Evolutionary conservation across 306 rosid genomes (phyloP), one percentile per base, ranked within the genome.

Genomic region (Elaeagnus macrophylla): DNA sequence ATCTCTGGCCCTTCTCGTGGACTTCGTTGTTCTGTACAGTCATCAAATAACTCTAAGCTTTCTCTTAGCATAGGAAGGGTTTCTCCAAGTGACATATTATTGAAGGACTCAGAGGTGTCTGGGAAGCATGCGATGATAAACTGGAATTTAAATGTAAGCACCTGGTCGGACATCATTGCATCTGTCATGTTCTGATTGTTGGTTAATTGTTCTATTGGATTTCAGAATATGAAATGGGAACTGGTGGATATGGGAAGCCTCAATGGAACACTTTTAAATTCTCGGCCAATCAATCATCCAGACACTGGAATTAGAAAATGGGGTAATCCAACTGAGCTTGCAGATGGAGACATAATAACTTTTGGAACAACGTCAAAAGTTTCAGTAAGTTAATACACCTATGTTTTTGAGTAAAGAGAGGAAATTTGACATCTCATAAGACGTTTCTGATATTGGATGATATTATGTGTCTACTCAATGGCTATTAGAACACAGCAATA

Each of bases 221-320:
- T 77, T 65, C 83, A 93, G 96, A 80, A 51, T 67, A 66, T 77
- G 95, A 93, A 77, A 76, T 93, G 99, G 99, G 99, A 87, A 81
- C 60, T 93, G 75, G 79, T 77, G 48, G 99, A 93, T 67, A 77
- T 87, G 95, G 99, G 99, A 38, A 93, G 99, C 79, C 71, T 93
- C 53, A 93, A 93, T 72, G 99, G 99, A 60, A 93, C 96, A 37
- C 70, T 80, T 45, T 50, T 93, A 66, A 93, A 93, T 68, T 84
- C 94, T 63, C 76, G 9, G 66, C 71, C 87, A 49, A 81, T 93
- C 70, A 76, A 73, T 62, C 85, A 72, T 79, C 80, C 84, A 38
- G 90, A 87, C 56, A 55, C 74, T 64, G 82, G 69, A 72, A 75
- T 78, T 62, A 81, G 99, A 84, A 76, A 59, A 41, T 77, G 96